phyloP scores from a whole-genome alignment of 768 basidiomycete genomes.

The Amylocystis lapponica region DNA sequence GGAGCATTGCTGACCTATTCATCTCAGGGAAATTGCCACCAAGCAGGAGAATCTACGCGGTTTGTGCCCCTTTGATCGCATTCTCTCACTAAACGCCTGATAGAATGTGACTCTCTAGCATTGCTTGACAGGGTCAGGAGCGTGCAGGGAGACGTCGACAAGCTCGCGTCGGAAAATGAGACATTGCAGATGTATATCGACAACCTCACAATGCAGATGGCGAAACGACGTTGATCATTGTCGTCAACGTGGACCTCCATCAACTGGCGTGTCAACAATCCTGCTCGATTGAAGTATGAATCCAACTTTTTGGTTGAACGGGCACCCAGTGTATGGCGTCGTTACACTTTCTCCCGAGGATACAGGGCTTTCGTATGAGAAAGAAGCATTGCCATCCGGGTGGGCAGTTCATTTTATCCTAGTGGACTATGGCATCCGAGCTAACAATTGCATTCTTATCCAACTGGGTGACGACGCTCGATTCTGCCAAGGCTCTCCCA shows the following conservation, averaged over 20 bases:
- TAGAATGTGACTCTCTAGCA: slow-evolving; percentile 38
- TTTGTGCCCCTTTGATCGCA: slow-evolving; percentile 26
- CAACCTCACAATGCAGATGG: slow-evolving; percentile 84
- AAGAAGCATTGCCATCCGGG: no score
- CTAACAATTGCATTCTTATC: no score
- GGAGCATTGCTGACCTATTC: neutral
- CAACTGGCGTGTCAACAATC: no score
- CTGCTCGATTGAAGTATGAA: no score
- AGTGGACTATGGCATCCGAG: no score
- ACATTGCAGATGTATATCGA: slow-evolving; percentile 88
- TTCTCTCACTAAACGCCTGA: neutral
- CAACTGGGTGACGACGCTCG: no score
- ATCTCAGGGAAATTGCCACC: slow-evolving; percentile 62
- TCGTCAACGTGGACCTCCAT: neutral
- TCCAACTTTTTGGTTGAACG: no score
- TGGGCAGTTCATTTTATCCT: no score
- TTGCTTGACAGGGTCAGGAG: slow-evolving; percentile 60
- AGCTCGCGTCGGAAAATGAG: slow-evolving; percentile 71
- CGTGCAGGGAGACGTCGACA: slow-evolving; percentile 77
- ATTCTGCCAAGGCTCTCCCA: no score
- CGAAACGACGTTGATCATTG: slow-evolving; percentile 54
- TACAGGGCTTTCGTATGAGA: no score
- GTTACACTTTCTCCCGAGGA: no score
- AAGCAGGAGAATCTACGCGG: slow-evolving; percentile 75
- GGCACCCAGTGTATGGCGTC: no score